Percentiles rank a stretch among this genome's conserved stretches.
Conservation (phyloP, 257 asterid genomes). For the Ilex aquifolium region DNA sequence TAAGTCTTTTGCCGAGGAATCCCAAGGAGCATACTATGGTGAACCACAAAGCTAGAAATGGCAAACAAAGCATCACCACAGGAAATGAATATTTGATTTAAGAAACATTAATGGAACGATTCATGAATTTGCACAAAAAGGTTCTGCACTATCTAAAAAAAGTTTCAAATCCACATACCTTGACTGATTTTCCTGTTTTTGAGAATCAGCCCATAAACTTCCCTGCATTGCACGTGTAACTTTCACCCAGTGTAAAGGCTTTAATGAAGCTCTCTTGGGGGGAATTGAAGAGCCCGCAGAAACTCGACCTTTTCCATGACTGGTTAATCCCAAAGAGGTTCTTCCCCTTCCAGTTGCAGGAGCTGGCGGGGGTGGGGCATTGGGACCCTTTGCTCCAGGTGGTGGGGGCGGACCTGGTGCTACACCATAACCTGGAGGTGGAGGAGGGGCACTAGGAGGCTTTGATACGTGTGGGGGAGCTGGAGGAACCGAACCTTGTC, state of each 20-base stretch:
- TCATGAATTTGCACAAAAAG: background rate
- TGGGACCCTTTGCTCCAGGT: conserved; percentile 28
- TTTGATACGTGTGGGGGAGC: conserved; percentile 39
- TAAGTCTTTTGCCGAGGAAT: no score
- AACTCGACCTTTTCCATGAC: conserved; percentile 53
- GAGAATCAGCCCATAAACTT: conserved; percentile 96
- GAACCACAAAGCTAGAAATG: background rate
- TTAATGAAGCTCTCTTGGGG: conserved; percentile 73
- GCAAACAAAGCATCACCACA: background rate
- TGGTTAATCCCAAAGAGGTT: conserved; percentile 36
- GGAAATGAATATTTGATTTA: background rate
- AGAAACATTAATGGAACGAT: background rate
- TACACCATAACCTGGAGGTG: conserved; percentile 38
- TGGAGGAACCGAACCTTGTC: conserved; percentile 29
- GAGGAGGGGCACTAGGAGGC: conserved; percentile 45
- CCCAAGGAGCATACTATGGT: background rate
- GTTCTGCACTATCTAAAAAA: conserved; percentile 8
- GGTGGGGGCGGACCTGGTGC: conserved; percentile 60
- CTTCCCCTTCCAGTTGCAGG: conserved; percentile 65
- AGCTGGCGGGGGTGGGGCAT: conserved; percentile 37
- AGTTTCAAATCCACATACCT: conserved; percentile 45
- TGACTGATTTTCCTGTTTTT: conserved; percentile 64
- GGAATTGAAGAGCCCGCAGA: conserved; percentile 63
- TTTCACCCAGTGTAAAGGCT: conserved; percentile 97
- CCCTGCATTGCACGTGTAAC: conserved; percentile 96